phyloP scores from a whole-genome alignment of 73 alveolate genomes.

The Paramecium sexaurelia region DNA sequence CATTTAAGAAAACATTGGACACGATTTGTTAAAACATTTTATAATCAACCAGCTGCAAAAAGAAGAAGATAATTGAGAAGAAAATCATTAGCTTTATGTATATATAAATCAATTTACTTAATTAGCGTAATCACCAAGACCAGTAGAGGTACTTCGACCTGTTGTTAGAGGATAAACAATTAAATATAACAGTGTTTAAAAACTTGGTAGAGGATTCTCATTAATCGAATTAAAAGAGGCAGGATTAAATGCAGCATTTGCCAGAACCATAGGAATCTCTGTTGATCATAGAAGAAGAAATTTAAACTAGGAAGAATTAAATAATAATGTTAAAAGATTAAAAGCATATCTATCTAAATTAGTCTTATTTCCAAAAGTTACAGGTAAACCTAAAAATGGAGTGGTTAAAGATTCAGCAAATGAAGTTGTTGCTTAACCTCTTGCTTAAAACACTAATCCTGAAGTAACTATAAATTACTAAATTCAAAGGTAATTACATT shows the following conservation, averaged over 20 bases:
- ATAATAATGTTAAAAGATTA: constrained; percentile 91
- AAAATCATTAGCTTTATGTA: constrained; percentile 74
- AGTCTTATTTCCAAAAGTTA: constrained; percentile 93
- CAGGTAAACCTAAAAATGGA: constrained; percentile 91
- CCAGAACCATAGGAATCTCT: constrained; percentile 96
- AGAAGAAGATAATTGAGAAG: constrained; percentile 76
- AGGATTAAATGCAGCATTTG: constrained; percentile 87
- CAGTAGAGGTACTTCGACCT: constrained; percentile 88
- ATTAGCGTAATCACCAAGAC: constrained; percentile 72
- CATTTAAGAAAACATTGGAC: constrained; percentile 92
- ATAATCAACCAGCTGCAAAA: constrained; percentile 93
- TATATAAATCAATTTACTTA: constrained; percentile 23
- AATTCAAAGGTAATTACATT: background rate
- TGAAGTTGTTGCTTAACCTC: background rate
- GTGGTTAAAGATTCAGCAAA: constrained; percentile 70
- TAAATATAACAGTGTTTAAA: constrained; percentile 75
- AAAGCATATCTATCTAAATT: constrained; percentile 89
- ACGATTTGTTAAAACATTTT: constrained; percentile 90
- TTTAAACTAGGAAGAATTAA: constrained; percentile 85
- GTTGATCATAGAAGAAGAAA: constrained; percentile 98
- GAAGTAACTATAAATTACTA: background rate
- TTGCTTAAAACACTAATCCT: constrained; percentile 7
- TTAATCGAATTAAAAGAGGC: constrained; percentile 91
- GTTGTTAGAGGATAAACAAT: constrained; percentile 89
- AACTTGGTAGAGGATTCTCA: constrained; percentile 96